Percentiles rank a stretch among this genome's conserved stretches.
phyloP scores from a whole-genome alignment of 768 basidiomycete genomes.

The Macrolepiota fuliginosa region DNA sequence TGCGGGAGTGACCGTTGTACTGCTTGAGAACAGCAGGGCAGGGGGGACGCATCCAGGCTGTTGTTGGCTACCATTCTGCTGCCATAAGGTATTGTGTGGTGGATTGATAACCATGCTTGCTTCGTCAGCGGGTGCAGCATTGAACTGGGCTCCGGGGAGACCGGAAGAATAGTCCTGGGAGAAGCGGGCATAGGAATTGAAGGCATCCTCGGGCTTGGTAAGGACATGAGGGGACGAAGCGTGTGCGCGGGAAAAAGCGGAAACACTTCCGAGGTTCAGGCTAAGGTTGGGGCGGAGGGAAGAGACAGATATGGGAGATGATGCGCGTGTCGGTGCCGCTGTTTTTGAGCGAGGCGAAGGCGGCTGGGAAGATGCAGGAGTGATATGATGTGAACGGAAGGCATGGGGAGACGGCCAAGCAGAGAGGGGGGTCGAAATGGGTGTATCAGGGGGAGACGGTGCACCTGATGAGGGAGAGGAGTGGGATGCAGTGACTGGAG shows the following conservation, averaged over 20 bases:
- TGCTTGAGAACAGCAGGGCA: slow-evolving; percentile 54
- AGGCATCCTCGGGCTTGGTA: slow-evolving; percentile 48
- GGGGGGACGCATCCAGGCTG: slow-evolving; percentile 56
- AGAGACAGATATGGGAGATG: slow-evolving; percentile 25
- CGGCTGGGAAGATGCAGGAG: slow-evolving; percentile 38
- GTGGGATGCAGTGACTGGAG: slow-evolving; percentile 16
- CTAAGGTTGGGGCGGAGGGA: slow-evolving; percentile 21
- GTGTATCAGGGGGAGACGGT: slow-evolving; percentile 47
- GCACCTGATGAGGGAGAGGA: slow-evolving; percentile 42
- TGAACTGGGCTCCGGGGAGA: slow-evolving; percentile 57
- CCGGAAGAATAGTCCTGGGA: slow-evolving; percentile 56
- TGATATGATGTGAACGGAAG: slow-evolving; percentile 27
- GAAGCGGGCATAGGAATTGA: slow-evolving; percentile 70
- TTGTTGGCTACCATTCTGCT: slow-evolving; percentile 16
- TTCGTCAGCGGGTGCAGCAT: slow-evolving; percentile 36
- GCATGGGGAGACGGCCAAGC: slow-evolving; percentile 37
- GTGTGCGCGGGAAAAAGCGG: slow-evolving; percentile 20
- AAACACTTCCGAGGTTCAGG: slow-evolving; percentile 20
- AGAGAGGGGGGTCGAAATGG: slow-evolving; percentile 48
- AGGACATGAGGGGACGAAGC: slow-evolving; percentile 18
- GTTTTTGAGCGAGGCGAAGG: slow-evolving; percentile 49
- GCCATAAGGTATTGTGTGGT: slow-evolving; percentile 7
- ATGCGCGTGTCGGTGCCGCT: slow-evolving; percentile 29
- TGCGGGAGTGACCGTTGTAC: slow-evolving; percentile 34
- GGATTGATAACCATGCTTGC: slow-evolving; percentile 22